Conservation (phyloP, 805 yeast genomes). For the Starmerella stigmatis region DNA sequence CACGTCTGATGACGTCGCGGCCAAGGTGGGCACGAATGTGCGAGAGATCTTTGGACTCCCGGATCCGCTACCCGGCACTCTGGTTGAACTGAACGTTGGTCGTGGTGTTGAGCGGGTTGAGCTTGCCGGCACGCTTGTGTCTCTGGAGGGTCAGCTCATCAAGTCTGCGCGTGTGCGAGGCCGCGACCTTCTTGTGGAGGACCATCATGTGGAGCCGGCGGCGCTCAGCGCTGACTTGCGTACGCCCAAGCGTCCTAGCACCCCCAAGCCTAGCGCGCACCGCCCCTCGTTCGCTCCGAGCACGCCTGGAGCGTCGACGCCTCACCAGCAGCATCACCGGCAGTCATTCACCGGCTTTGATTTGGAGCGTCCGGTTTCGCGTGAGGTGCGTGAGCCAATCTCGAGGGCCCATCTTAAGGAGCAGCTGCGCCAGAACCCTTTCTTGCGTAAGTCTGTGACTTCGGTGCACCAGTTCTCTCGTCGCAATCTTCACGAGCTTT, state of each 20-base stretch:
- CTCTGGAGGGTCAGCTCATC: constrained; percentile 70
- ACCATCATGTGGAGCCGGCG: constrained; percentile 17
- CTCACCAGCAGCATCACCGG: constrained; percentile 20
- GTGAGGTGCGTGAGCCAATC: constrained; percentile 31
- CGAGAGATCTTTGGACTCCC: constrained; percentile 63
- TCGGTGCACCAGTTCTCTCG: constrained; percentile 83
- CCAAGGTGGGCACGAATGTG: constrained; percentile 72
- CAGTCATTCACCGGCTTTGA: constrained; percentile 23
- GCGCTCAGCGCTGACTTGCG: background rate
- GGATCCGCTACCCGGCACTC: constrained; percentile 60
- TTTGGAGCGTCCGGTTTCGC: constrained; percentile 25
- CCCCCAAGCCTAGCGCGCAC: constrained; percentile 16
- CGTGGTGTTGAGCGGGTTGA: constrained; percentile 88
- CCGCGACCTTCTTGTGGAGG: constrained; percentile 17
- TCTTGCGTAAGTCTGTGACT: constrained; percentile 75
- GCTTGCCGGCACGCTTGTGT: constrained; percentile 65
- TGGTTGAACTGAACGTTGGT: constrained; percentile 59
- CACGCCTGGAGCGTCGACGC: constrained; percentile 31
- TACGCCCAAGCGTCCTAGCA: constrained; percentile 14
- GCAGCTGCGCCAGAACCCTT: constrained; percentile 79
- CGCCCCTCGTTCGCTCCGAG: background rate
- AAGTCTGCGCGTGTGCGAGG: constrained; percentile 41
- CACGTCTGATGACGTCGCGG: constrained; percentile 59
- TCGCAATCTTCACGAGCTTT: constrained; percentile 80
- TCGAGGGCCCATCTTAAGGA: constrained; percentile 65